These are phyloP conservation scores for Dipodascus albidus DNA, from an alignment of 805 yeast species.

Conservation along the genomic window DNA sequence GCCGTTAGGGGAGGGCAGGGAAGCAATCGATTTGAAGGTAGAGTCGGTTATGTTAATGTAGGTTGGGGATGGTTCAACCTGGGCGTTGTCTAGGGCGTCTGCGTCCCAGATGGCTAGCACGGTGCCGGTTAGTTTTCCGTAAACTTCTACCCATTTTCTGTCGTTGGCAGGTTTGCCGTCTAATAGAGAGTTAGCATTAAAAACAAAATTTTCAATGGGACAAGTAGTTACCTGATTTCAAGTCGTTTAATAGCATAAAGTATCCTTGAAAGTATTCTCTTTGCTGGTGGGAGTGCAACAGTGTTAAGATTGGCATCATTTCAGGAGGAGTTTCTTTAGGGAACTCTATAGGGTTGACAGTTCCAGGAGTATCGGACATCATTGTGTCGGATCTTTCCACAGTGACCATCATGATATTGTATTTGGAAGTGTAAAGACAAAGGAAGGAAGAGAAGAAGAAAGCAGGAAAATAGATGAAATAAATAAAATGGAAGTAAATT, in stretches of 20 bases:
- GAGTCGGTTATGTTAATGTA: constrained; percentile 91
- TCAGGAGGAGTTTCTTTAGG: constrained; percentile 43
- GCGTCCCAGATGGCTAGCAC: constrained; percentile 87
- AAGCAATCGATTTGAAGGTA: constrained; percentile 58
- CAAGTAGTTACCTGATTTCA: constrained; percentile 15
- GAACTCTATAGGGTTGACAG: constrained; percentile 6
- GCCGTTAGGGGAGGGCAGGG: constrained; percentile 53
- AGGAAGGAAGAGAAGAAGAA: not conserved
- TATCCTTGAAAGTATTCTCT: constrained; percentile 51
- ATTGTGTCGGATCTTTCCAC: not conserved
- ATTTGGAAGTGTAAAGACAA: not conserved
- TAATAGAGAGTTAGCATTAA: constrained; percentile 17
- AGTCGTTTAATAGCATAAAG: constrained; percentile 31
- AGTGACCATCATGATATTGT: not conserved
- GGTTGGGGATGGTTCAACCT: constrained; percentile 57
- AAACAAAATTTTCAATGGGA: not conserved
- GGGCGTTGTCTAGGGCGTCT: constrained; percentile 38
- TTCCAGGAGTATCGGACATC: not conserved
- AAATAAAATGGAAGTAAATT: not conserved
- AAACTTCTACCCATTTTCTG: constrained; percentile 84
- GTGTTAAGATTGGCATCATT: constrained; percentile 57
- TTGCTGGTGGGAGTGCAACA: constrained; percentile 57
- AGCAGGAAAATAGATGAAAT: not conserved
- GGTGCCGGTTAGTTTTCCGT: constrained; percentile 82
- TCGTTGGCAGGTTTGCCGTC: constrained; percentile 76